Evolutionary conservation across 176 grass and related monocot genomes (phyloP).

Genomic region (Avena sativa): DNA sequence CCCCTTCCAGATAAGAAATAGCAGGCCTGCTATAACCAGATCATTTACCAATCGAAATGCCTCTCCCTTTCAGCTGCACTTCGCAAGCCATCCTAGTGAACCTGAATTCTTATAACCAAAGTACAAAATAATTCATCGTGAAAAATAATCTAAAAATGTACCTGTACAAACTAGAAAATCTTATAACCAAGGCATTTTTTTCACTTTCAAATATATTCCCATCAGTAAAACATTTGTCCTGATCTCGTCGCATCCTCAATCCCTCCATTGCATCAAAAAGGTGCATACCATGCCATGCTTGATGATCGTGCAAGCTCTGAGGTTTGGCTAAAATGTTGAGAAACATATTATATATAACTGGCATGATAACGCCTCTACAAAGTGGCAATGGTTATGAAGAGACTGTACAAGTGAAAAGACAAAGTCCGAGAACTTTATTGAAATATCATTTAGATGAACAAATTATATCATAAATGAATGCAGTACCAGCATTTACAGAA

Average conservation of each 20-base stretch:
- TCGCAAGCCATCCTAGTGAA: neutral
- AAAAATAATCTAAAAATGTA: neutral
- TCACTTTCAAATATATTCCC: neutral
- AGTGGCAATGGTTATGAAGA: neutral
- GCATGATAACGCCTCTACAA: neutral
- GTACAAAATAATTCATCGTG: neutral
- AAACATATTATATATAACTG: neutral
- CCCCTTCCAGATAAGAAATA: slow-evolving; percentile 25
- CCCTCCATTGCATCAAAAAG: slow-evolving; percentile 2
- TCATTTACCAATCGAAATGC: slow-evolving; percentile 22
- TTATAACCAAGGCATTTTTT: neutral
- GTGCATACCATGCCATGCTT: neutral
- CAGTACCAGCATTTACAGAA: neutral
- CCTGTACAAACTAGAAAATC: neutral
- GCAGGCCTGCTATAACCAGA: neutral
- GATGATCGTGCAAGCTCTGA: neutral
- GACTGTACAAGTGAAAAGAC: neutral
- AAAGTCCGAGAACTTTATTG: neutral
- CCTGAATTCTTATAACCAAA: neutral
- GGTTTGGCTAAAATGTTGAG: slow-evolving; percentile 23
- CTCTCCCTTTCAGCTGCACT: slow-evolving; percentile 10
- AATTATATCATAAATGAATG: slow-evolving; percentile 33
- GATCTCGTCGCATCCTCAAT: neutral
- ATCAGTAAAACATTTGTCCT: neutral
- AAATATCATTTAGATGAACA: neutral